Conservation (phyloP, 805 yeast genomes). For the Lipomyces kockii region DNA sequence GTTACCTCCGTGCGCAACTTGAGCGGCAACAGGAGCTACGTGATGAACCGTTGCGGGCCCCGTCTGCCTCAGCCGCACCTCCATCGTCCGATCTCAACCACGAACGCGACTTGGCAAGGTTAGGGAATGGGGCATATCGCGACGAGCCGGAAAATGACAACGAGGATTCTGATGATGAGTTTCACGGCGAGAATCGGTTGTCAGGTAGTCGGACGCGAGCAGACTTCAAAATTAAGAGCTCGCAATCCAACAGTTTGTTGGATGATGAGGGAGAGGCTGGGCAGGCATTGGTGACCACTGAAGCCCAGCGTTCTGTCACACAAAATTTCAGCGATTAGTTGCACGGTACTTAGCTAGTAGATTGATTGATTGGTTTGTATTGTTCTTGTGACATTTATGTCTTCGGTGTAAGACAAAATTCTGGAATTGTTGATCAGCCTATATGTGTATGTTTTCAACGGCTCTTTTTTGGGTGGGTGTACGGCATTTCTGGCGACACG, state of each 20-base stretch:
- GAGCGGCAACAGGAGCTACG: constrained; percentile 17
- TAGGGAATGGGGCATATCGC: neutral
- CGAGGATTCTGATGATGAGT: constrained; percentile 13
- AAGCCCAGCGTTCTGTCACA: neutral
- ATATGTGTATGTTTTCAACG: neutral
- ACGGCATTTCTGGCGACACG: neutral
- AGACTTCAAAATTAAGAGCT: neutral
- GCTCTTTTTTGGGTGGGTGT: neutral
- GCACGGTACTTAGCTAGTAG: neutral
- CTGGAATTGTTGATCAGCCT: neutral
- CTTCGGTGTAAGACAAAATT: neutral
- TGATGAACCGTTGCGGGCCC: constrained; percentile 21
- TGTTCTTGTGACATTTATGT: neutral
- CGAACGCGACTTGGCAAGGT: neutral
- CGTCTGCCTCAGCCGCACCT: neutral
- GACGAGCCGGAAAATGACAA: constrained; percentile 9
- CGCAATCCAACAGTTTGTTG: neutral
- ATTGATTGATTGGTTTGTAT: neutral
- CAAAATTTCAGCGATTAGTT: neutral
- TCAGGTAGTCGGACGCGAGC: neutral
- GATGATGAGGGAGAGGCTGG: neutral
- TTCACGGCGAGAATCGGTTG: neutral
- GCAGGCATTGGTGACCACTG: neutral
- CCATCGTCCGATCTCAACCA: neutral
- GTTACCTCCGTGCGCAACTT: constrained; percentile 13